These are phyloP conservation scores for Eucalyptus shirleyi DNA, from an alignment of 345 rosid genomes.

Conservation along the genomic window DNA sequence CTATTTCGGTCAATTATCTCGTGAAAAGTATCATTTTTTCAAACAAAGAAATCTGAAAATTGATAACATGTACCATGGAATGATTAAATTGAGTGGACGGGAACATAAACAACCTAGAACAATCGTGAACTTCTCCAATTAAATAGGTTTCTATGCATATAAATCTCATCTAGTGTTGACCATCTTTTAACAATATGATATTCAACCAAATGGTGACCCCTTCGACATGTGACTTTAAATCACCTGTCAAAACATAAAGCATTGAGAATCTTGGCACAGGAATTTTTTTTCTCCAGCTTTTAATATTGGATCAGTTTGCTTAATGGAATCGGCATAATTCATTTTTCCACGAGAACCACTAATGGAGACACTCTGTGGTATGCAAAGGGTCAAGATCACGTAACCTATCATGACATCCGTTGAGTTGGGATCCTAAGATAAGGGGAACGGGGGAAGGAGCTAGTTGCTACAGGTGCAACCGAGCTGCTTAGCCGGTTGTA, in stretches of 20 bases:
- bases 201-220: neutral
- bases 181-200: neutral
- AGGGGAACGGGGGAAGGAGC: neutral
- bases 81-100: neutral
- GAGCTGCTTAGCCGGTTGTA: neutral
- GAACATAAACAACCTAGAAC: neutral
- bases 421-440: neutral
- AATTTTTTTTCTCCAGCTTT: neutral
- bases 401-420: neutral
- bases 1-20: neutral
- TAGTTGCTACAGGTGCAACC: neutral
- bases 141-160: neutral
- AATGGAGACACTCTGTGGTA: neutral
- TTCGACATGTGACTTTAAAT: neutral
- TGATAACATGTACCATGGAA: neutral
- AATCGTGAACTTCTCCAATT: neutral
- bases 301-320: neutral
- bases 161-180: neutral
- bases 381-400: neutral
- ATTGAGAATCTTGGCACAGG: neutral
- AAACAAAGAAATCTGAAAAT: neutral
- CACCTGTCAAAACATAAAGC: neutral
- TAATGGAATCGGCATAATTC: neutral
- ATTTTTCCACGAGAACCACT: neutral
- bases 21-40: neutral